Evolutionary conservation across 257 asterid genomes (phyloP), one percentile per base, ranked within the genome.

Genomic region (Marsdenia floribunda): DNA sequence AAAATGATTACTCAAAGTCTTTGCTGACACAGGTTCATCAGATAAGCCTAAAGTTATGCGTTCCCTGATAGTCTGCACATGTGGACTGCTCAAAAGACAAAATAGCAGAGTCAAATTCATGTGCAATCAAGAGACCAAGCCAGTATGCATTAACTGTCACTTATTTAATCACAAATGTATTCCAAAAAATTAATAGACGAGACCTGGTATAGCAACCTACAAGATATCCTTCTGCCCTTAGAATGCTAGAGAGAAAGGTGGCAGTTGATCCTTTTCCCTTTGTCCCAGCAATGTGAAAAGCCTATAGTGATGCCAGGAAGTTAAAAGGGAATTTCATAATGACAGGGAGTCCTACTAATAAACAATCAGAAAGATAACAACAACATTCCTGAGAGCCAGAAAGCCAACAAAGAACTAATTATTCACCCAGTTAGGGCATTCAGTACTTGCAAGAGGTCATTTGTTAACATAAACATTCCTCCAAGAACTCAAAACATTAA

Each of bases 231-330:
- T 88, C 89, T 49, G 96, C 96, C 64, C 96, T 85, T 79, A 94
- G 80, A 77, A 94, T 92, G 82, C 89, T 82, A 54, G 99, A 90
- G 68, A 94, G 85, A 79, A 88, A 94, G 24, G 96, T 88, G 80
- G 97, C 96, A 68, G 99, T 90, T 15, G 99, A 94, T 75, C 98
- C 99, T 86, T 94, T 94, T 58, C 99, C 99, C 85, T 94, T 94
- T 50, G 99, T 94, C 67, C 98, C 98, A 81, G 97, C 96, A 47
- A 94, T 86, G 78, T 94, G 99, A 46, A 94, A 75, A 75, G 97
- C 84, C 97, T 91, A 77, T 47, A 79, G 58, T 81, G 76, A 72
- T 29, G 47, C 52, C 73, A 66, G 63, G 35, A 50, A 53, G 35
- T 72, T 72, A 76, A 71, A 76, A 72, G 9, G 40, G 24, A 40